Base-by-base conservation (phyloP, 352 stramenopile genomes). In the Phytopythium aichiense region DNA sequence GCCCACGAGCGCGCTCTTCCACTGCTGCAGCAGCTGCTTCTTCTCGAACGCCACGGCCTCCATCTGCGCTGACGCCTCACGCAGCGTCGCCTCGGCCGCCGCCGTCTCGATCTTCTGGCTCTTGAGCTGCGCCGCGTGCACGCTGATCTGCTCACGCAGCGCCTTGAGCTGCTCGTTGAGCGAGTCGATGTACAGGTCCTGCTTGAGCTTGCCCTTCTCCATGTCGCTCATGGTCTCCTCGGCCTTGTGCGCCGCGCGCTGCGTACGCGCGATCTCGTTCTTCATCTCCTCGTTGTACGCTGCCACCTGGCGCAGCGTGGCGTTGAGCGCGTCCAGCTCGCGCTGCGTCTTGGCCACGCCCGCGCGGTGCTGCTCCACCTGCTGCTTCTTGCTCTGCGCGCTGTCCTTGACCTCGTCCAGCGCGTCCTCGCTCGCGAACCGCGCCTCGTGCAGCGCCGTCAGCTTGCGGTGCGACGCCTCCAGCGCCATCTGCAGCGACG, bases 211-310 rank as follows among this genome's bases (percentile, higher is more conserved):
- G 45, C 87, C 81, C 65, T 98, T 98, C 71, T 98, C 95, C 55
- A 94, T 83, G n/a, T 76, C 78, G n/a, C 77, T 85, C 65, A 98
- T 91, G 30, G 87, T 95, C 66, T 97, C 91, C 60, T 98, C 92
- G 1, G 93, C 91, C 61, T 99, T 99, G 65, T 98, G 95, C 2
- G 95, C 93, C 20, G 87, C 89, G 9, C 93, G 81, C 60, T 96
- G 84, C 11, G 89, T 98, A 5, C 96, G 79, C 30, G 92, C 86
- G 30, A 98, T 98, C 66, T 99, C 94, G 53, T 88, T 84, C 66
- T 97, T 95, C 79, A 98, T 97, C 69, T 98, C 88, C 7, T 98
- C 86, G 57, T 98, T 98, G 77, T 98, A 98, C 52, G 87, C 73
- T 58, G 97, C 90, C 5, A 98, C 93, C 63, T 98, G 91, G 0